Conservation (phyloP, 257 asterid genomes). For the Catharanthus roseus region DNA sequence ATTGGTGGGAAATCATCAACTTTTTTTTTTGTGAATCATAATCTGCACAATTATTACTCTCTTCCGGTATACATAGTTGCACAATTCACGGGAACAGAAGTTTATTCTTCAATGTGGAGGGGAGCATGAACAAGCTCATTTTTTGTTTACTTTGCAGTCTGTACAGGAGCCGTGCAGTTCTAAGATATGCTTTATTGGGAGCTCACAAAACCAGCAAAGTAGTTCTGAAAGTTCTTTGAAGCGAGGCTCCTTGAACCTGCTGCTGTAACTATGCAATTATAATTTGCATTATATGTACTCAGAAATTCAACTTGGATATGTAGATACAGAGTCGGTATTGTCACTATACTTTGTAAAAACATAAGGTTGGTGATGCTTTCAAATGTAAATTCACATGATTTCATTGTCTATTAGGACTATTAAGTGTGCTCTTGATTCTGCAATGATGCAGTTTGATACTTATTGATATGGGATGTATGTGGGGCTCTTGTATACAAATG, state of each 20-base stretch:
- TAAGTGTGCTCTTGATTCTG: not conserved
- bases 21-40: too few species aligned
- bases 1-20: too few species aligned
- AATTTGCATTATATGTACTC: not conserved
- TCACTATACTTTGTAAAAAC: not conserved
- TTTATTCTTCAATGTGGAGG: not conserved
- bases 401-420: not conserved
- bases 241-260: not conserved
- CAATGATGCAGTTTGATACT: not conserved
- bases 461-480: not conserved
- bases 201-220: constrained; percentile 59
- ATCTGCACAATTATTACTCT: too few species aligned
- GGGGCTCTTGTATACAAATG: not conserved
- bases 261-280: constrained; percentile 2
- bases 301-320: not conserved
- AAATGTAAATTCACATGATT: not conserved
- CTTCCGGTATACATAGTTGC: too few species aligned
- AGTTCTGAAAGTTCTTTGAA: constrained; percentile 45
- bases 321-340: not conserved
- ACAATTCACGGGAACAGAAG: too few species aligned
- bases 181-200: constrained; percentile 64
- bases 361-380: not conserved
- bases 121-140: constrained; percentile 11
- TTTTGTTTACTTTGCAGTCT: constrained; percentile 42
- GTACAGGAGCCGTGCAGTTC: constrained; percentile 62